phyloP scores from a whole-genome alignment of 495 filamentous ascomycete genomes.

The Penicillium manginii region DNA sequence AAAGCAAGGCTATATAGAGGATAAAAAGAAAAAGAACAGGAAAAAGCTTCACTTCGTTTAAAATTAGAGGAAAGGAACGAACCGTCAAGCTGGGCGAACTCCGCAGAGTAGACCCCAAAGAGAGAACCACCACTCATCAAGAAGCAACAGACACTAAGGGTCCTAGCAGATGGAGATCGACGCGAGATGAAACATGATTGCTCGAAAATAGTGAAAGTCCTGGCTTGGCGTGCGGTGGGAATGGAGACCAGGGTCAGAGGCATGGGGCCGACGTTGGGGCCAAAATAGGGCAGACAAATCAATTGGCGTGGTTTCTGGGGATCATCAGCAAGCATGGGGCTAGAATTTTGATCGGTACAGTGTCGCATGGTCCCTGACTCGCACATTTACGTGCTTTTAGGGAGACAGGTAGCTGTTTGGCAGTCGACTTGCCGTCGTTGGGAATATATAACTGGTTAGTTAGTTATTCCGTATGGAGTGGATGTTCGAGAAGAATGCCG shows the following conservation, averaged over 20 bases:
- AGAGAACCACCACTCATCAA: neutral
- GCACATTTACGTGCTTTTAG: no score
- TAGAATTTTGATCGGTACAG: neutral
- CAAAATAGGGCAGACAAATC: neutral
- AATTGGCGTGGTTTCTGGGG: neutral
- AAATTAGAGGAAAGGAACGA: neutral
- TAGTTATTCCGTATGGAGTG: no score
- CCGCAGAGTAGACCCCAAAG: neutral
- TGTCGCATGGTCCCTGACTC: neutral
- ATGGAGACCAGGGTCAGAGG: neutral
- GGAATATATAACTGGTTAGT: no score
- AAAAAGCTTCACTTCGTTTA: neutral
- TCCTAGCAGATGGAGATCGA: constrained; percentile 6
- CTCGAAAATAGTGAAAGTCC: neutral
- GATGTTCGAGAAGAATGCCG: no score
- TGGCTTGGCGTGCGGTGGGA: neutral
- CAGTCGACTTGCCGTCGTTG: no score
- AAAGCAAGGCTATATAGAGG: neutral
- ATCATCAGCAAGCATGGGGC: neutral
- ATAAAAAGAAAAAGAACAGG: neutral
- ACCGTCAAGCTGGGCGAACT: neutral
- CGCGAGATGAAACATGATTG: constrained; percentile 8
- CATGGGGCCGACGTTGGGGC: neutral
- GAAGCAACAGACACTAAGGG: neutral
- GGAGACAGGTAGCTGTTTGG: no score